Base-by-base conservation (phyloP, 164 flowering plant genomes). In the Liriodendron chinense region DNA sequence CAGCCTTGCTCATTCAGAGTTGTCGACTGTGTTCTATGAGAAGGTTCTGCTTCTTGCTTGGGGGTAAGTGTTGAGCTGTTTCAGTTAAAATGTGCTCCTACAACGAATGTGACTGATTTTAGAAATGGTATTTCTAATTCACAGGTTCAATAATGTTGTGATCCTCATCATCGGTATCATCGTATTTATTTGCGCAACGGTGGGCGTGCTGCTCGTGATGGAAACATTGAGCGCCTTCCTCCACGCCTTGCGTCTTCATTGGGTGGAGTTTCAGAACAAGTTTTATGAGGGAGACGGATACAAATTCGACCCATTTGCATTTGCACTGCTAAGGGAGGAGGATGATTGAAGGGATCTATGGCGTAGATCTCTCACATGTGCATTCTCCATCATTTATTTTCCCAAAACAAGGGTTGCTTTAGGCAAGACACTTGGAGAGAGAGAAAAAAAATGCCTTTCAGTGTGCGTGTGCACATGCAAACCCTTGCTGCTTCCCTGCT, bases 261-360 rank as follows among this genome's bases (percentile, higher is more conserved):
- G 98, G 98, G 99, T 96, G 49, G 99, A 96, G 83, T 96, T 90
- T 84, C 94, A 89, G 81, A 92, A 89, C 88, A 96, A 94, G 85
- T 96, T 96, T 75, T 96, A 96, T 73, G 98, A 94, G 80, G 99
- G 99, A 74, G 97, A 96, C 66, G 99, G 99, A 26, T 94, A 96
- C 87, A 91, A 90, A 79, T 96, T 94, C 80, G 56, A 63, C 53
- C 99, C 99, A 13, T 96, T 85, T 83, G 82, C 98, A 47, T 92
- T 92, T 68, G 74, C 88, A 12, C 80, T 82, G 56, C 76, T 87
- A 0, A 76, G 25, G 16, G 92, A 83, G 1, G 98, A 89, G 53
- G 98, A 93, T 8, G 95, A 96, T 9, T 92, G 84, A 87, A 65
- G 23, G 69, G 69, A 24, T 9, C 47, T 16, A 14, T 1, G 25